Conservation (phyloP, 2,329 filamentous ascomycete species). For the Arthrobotrys pseudoclavata region DNA sequence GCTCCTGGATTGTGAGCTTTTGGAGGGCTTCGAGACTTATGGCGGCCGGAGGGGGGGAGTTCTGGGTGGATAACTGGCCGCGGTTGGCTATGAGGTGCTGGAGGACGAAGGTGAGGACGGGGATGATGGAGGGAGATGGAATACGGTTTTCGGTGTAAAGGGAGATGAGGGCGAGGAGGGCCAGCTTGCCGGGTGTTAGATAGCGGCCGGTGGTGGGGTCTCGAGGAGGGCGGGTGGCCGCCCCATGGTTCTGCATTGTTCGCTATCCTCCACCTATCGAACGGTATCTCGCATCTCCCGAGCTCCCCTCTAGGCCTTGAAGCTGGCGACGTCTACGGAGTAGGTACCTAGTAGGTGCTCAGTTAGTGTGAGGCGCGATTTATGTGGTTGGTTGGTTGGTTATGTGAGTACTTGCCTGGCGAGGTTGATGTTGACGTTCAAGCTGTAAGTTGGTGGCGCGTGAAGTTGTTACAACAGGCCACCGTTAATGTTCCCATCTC, state of each 20-base stretch:
- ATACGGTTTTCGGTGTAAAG: conserved; percentile 82
- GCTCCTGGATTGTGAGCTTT: conserved; percentile 64
- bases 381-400: conserved; percentile 3
- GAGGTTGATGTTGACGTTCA: conserved; percentile 8
- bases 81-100: conserved; percentile 75
- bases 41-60: conserved; percentile 66
- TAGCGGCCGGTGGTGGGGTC: conserved; percentile 67
- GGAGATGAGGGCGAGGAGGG: conserved; percentile 82
- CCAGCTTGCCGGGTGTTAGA: conserved; percentile 89
- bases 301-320: conserved; percentile 2
- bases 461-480: conserved; percentile 21
- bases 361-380: neutral
- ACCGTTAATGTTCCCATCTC: conserved; percentile 1
- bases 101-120: conserved; percentile 83
- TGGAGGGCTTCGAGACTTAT: conserved; percentile 74
- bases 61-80: conserved; percentile 61
- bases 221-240: conserved; percentile 46
- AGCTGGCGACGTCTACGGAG: neutral
- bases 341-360: neutral
- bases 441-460: neutral
- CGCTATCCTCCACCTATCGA: conserved; percentile 12
- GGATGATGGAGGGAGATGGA: conserved; percentile 78
- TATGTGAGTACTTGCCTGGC: neutral
- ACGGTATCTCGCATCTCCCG: neutral
- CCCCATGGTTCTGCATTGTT: conserved; percentile 48